Evolutionary conservation across 495 filamentous ascomycete genomes (phyloP), one percentile per base, ranked within the genome.

Genomic region (Penicillium egyptiacum): DNA sequence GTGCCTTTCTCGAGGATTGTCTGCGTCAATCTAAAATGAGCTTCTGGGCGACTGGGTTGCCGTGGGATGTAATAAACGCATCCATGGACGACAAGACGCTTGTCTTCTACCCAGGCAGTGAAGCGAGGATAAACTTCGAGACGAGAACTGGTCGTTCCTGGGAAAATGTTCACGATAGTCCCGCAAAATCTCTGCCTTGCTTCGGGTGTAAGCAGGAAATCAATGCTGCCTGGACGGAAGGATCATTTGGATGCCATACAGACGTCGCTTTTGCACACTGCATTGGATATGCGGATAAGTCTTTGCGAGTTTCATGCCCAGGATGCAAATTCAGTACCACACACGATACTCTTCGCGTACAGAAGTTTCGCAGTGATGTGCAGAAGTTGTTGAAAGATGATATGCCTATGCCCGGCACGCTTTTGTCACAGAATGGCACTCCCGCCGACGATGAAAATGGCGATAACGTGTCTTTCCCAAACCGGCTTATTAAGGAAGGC

Each of bases 1-100:
- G 88, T 26, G 75, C 76, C 42, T 96, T 86, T 65, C 80, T 91
- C 3, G 91, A 96, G 61, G 91, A 96, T 66, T 87, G 86, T 60
- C 71, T 93, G 48, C 77, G 88, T 19, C 73, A 78, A 25, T 83
- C 81, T 0, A 71, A 86, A 37, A 75, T 80, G 56, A 62, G 71
- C 3, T 69, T 92, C 23, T 92, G 88, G 84, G 70, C 64, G 6
- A 78, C 81, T 3, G 84, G 84, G 3, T 80, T 96, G 51, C 92
- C 90, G 2, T 96, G 90, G 90, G 59, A 78, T 17, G 64, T 75
- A 14, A 72, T 94, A 35, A 78, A 86, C 8, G 12, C 41, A 43
- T 43, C 19, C 17, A 43, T 43, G 19, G 20, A 43, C 60, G 76
- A 43, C 8, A 8, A 22, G 17, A 43, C 74, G 14, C 87, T 92